Percentiles rank a stretch among this genome's conserved stretches.
Conservation (phyloP, 805 yeast genomes). For the Cyberlindnera amylophila region DNA sequence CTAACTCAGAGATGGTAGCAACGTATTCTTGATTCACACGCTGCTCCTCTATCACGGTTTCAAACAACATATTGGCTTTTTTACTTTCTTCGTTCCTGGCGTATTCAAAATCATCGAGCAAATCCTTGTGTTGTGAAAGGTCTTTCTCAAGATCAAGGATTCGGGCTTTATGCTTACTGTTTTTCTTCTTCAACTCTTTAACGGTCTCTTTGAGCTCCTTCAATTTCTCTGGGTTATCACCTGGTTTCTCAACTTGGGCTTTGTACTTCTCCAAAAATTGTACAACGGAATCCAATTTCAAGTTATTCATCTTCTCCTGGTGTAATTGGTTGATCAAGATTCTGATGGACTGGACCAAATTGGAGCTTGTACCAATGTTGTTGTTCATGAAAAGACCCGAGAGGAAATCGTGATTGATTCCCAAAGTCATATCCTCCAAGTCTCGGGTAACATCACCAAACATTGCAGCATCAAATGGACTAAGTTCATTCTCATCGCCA, state of each 20-base stretch:
- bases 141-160: constrained; percentile 6
- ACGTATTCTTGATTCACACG: constrained; percentile 2
- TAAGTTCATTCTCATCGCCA: constrained; percentile 16
- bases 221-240: constrained; percentile 1
- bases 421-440: constrained; percentile 48
- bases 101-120: not conserved
- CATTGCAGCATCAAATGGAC: constrained; percentile 53
- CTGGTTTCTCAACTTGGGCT: constrained; percentile 3
- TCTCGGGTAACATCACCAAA: constrained; percentile 52
- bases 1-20: constrained; percentile 1
- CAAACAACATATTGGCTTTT: constrained; percentile 1
- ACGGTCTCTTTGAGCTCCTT: not conserved
- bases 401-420: constrained; percentile 42
- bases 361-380: constrained; percentile 53
- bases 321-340: constrained; percentile 52
- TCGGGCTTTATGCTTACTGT: constrained; percentile 3
- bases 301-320: constrained; percentile 55
- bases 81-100: not conserved
- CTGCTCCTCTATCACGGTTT: not conserved
- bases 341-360: constrained; percentile 52
- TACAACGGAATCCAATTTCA: constrained; percentile 51
- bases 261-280: constrained; percentile 51
- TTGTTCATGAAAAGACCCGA: constrained; percentile 59
- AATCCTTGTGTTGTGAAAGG: not conserved
- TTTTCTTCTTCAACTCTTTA: constrained; percentile 1